These are phyloP conservation scores for Colletotrichum sp. DNA, from an alignment of 2,329 filamentous ascomycete species.

Conservation along the genomic window DNA sequence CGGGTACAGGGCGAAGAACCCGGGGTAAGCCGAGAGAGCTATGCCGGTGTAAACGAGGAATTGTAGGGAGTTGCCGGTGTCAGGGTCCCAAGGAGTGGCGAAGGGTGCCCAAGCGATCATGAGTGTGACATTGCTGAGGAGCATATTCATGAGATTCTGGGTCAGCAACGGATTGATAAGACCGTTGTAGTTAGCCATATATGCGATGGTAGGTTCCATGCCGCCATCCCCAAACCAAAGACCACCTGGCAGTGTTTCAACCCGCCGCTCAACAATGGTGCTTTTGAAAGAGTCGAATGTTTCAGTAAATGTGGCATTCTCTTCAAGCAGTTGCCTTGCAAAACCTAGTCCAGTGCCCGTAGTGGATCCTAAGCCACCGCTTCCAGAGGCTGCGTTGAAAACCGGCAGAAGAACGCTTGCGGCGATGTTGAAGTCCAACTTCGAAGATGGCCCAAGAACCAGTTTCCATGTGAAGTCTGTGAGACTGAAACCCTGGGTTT, in stretches of 20 bases:
- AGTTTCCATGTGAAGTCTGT: conserved; percentile 35
- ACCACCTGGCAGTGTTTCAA: conserved; percentile 76
- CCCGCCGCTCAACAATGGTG: conserved; percentile 67
- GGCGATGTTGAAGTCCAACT: conserved; percentile 8
- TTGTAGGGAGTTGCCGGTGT: conserved; percentile 75
- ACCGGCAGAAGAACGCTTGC: conserved; percentile 39
- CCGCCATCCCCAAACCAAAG: conserved; percentile 73
- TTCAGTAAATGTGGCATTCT: conserved; percentile 49
- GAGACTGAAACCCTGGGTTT: conserved; percentile 42
- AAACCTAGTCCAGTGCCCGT: conserved; percentile 24
- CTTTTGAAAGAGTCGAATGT: conserved; percentile 71
- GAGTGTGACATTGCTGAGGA: conserved; percentile 73
- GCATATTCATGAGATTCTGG: conserved; percentile 69
- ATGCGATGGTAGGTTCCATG: conserved; percentile 71
- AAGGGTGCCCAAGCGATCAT: conserved; percentile 76
- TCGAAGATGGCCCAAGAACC: conserved; percentile 46
- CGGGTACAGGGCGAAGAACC: conserved; percentile 87
- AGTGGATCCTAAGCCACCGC: conserved; percentile 17
- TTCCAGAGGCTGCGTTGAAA: conserved; percentile 31
- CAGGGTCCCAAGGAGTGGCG: conserved; percentile 73
- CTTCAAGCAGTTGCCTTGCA: background rate
- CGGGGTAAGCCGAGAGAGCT: conserved; percentile 78
- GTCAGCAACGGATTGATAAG: conserved; percentile 63
- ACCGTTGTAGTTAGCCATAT: conserved; percentile 65
- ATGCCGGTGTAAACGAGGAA: conserved; percentile 83